A percentile compares a stretch with the other conserved stretches of the same genome.
Conservation (phyloP, 108 stramenopile species). For the Parietichytrium sp. region DNA sequence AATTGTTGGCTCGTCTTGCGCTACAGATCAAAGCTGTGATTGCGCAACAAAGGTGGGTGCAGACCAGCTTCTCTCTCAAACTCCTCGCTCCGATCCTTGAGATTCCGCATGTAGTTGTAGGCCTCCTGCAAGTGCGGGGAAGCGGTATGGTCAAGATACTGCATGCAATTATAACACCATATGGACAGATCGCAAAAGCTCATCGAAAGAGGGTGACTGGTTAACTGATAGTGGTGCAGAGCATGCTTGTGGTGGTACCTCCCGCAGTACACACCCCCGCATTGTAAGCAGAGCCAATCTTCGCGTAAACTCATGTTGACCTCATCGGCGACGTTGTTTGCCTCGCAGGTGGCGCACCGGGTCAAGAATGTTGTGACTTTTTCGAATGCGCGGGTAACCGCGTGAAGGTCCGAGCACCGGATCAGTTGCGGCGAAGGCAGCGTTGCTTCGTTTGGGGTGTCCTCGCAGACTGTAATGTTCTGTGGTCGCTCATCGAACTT, state of each 20-base stretch:
- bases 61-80: too few relatives aligned
- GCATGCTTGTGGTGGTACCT: background rate
- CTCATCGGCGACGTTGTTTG: background rate
- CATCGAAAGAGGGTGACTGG: background rate
- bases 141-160: conserved; percentile 30
- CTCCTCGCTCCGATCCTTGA: background rate
- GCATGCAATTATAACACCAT: conserved; percentile 21
- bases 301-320: background rate
- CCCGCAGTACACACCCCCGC: conserved; percentile 21
- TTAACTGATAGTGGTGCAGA: background rate
- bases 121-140: background rate
- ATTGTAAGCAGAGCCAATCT: background rate
- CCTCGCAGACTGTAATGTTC: background rate
- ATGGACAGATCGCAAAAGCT: background rate
- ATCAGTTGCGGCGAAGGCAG: conserved; percentile 5
- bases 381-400: background rate
- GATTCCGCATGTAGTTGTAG: background rate
- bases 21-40: too few relatives aligned
- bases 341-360: background rate
- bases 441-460: background rate
- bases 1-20: too few relatives aligned
- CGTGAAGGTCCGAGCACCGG: background rate
- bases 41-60: too few relatives aligned
- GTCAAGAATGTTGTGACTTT: background rate
- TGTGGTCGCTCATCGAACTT: conserved; percentile 18